phyloP scores from a whole-genome alignment of 1,284 basidiomycete species.

The Boletus sp. region DNA sequence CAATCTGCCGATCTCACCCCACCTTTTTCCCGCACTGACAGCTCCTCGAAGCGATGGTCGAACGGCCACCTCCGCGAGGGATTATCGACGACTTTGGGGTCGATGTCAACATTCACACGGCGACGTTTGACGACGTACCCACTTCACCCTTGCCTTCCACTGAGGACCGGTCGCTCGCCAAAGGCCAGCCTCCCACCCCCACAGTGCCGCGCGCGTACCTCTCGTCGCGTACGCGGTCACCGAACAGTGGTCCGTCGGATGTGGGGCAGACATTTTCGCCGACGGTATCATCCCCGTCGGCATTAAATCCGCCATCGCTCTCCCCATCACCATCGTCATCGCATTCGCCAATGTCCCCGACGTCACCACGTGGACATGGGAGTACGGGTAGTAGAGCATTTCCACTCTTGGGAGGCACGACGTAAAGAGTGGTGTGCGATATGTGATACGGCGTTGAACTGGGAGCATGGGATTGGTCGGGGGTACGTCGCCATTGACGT shows the following conservation, averaged over 20 bases:
- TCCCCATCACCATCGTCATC: not conserved
- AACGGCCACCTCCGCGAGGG: slow-evolving; percentile 50
- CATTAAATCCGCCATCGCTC: not conserved
- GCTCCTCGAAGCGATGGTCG: slow-evolving; percentile 54
- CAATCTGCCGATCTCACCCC: slow-evolving; percentile 37
- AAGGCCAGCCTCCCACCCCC: too few species aligned
- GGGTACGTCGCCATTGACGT: too few species aligned
- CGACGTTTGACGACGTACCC: slow-evolving; percentile 13
- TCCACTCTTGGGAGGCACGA: slow-evolving; percentile 1
- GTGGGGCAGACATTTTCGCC: too few species aligned
- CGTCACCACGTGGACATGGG: slow-evolving; percentile 11
- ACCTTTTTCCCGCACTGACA: slow-evolving; percentile 54
- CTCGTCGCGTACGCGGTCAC: too few species aligned
- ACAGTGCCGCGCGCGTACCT: too few species aligned
- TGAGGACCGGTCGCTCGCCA: too few species aligned
- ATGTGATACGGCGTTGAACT: too few species aligned
- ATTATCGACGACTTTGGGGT: slow-evolving; percentile 56
- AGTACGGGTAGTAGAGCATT: slow-evolving; percentile 3
- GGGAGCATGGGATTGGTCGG: too few species aligned
- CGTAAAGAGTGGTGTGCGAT: not conserved
- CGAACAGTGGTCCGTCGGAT: too few species aligned
- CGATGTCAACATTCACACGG: slow-evolving; percentile 31
- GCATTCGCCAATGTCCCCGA: slow-evolving; percentile 8
- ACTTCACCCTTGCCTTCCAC: slow-evolving; percentile 4
- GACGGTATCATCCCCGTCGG: not conserved